These are phyloP conservation scores for Boletus reticulatus DNA, from an alignment of 768 basidiomycete genomes.

Conservation along the genomic window DNA sequence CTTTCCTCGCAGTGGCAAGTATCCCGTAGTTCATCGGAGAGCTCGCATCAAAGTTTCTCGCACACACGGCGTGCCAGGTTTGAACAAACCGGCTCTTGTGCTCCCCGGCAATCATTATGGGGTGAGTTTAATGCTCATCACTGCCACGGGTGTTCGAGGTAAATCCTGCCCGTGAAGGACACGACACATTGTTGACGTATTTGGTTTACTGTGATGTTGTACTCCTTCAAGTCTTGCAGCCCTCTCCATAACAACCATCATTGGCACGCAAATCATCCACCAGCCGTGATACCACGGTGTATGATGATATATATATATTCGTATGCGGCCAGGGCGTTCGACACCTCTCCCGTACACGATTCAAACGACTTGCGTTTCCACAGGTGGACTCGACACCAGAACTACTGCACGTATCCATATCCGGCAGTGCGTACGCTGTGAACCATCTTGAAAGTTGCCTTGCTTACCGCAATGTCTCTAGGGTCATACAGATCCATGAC, in stretches of 20 bases:
- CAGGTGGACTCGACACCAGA: neutral
- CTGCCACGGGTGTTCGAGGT: too few relatives aligned
- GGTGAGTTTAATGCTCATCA: neutral
- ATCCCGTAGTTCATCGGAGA: too few relatives aligned
- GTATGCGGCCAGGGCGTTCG: neutral
- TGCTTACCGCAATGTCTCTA: neutral
- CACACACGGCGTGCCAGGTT: too few relatives aligned
- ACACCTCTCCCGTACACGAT: neutral
- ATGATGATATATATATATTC: neutral
- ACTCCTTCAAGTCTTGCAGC: neutral
- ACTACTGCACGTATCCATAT: neutral
- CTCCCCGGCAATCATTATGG: too few relatives aligned
- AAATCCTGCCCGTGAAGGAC: too few relatives aligned
- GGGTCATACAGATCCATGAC: conserved; percentile 10
- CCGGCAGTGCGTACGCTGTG: conserved; percentile 5
- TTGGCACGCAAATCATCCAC: too few relatives aligned
- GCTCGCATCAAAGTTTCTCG: too few relatives aligned
- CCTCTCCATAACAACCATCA: neutral
- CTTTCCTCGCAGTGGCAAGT: too few relatives aligned
- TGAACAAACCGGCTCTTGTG: too few relatives aligned
- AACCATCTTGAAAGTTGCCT: neutral
- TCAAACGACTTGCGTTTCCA: neutral
- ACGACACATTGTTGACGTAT: too few relatives aligned
- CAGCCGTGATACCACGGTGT: too few relatives aligned
- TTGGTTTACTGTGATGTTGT: too few relatives aligned